Conservation (phyloP, 2,329 filamentous ascomycete genomes). For the Cryphonectria japonica region DNA sequence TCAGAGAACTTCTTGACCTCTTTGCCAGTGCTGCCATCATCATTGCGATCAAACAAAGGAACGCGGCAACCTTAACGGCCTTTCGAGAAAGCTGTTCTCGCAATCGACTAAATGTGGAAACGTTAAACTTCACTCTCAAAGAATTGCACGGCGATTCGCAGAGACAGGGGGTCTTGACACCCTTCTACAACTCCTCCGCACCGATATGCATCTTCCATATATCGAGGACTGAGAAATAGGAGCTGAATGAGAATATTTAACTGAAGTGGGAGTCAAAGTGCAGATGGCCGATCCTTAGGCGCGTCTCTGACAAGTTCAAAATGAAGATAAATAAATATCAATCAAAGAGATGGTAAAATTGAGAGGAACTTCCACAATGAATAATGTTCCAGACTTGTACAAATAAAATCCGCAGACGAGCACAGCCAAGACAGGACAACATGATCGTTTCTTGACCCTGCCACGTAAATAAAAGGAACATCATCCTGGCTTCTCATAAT, state of each 20-base stretch:
- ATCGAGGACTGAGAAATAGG: background rate
- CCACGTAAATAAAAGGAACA: background rate
- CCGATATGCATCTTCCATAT: conserved; percentile 24
- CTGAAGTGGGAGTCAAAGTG: background rate
- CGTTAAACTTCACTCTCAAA: conserved; percentile 8
- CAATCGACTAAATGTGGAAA: conserved; percentile 4
- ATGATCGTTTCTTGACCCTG: background rate
- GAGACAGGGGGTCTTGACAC: conserved; percentile 13
- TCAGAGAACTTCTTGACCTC: conserved; percentile 63
- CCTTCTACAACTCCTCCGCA: conserved; percentile 19
- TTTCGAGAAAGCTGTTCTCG: conserved; percentile 19
- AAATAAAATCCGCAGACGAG: too few species aligned
- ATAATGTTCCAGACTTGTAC: too few species aligned
- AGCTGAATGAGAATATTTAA: background rate
- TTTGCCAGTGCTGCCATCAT: conserved; percentile 62
- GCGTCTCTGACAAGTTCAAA: too few species aligned
- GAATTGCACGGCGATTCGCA: conserved; percentile 5
- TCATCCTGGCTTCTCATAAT: background rate
- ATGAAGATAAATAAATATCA: too few species aligned
- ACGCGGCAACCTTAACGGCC: conserved; percentile 39
- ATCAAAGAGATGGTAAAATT: too few species aligned
- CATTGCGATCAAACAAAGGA: conserved; percentile 73
- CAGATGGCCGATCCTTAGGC: background rate
- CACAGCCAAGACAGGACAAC: too few species aligned
- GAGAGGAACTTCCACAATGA: too few species aligned